Base-by-base conservation (phyloP, 1,284 basidiomycete species). In the Tremellales sp. region DNA sequence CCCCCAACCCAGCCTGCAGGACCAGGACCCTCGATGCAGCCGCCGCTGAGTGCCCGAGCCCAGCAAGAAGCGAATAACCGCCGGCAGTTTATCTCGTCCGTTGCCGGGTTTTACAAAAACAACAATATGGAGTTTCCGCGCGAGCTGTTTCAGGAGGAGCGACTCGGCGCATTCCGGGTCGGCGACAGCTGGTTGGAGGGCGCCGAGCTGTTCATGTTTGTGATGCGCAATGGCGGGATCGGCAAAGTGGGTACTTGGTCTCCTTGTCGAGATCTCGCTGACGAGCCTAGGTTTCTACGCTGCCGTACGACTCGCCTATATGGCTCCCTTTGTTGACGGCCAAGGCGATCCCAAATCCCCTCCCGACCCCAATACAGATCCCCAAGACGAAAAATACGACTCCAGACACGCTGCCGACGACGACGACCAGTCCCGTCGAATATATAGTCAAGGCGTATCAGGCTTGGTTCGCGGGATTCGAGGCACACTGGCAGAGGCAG, bases 381-480 rank as follows among this genome's bases (percentile, higher is more conserved):
- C 68, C 66, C 0, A 50, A 53, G 29, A 47, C 35, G n/a, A 37
- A 48, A 9, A 47, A 54, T 28, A 38, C 48, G 21, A 58, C 60
- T 36, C 50, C 56, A 2, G 47, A 48, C 35, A 24, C 47, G 2
- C 58, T 57, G 5, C 40, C 51, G 16, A 45, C 48, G 18, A 49
- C 46, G 46, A 67, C 65, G 8, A 63, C 56, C 25, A 55, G 56
- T 39, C 50, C 68, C 0, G 50, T 64, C 22, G 57, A 60, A 35
- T 70, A 60, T 43, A 47, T 70, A 27, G 45, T 63, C n/a, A 53
- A 53, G 1, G 60, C 51, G 0, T 68, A 68, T 44, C 46, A 59
- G 19, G 60, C 63, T 13, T 68, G 62, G 55, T 46, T 70, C 6
- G 58, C 61, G 38, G 58, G 55, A 3, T 70, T 70, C 33, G 66